Conservation (phyloP, 169 alveolate genomes). For the Plasmodium sp. region DNA sequence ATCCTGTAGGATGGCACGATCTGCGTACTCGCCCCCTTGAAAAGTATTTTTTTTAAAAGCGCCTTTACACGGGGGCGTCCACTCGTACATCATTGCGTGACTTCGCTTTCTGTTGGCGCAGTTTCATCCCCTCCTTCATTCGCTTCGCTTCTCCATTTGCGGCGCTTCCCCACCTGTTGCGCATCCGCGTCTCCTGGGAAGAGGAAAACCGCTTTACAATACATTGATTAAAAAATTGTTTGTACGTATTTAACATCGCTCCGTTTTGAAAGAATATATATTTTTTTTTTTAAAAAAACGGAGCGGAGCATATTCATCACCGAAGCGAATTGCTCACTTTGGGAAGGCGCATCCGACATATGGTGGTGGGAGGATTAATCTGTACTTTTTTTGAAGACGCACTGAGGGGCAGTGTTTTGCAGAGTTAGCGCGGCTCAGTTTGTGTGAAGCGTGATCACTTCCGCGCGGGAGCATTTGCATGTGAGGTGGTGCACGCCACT, state of each 20-base stretch:
- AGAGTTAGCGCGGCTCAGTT: background rate
- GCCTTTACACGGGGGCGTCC: background rate
- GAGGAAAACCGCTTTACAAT: background rate
- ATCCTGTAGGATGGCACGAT: background rate
- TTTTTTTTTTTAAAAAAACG: background rate
- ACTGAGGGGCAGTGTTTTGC: constrained; percentile 15
- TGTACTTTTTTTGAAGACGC: background rate
- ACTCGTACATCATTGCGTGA: background rate
- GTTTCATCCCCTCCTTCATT: background rate
- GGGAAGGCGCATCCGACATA: background rate
- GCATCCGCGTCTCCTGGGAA: background rate
- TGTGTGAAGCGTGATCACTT: background rate
- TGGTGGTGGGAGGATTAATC: background rate
- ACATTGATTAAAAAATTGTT: background rate
- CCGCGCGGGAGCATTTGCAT: background rate
- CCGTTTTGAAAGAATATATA: background rate
- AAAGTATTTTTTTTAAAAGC: background rate
- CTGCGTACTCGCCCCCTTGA: background rate
- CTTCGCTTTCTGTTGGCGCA: background rate
- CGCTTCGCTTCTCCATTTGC: background rate
- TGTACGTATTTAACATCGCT: background rate
- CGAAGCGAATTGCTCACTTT: background rate
- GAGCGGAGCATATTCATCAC: background rate
- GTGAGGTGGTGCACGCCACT: background rate
- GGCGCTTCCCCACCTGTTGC: background rate